Conservation (phyloP, 768 basidiomycete genomes). For the Trametes maxima region DNA sequence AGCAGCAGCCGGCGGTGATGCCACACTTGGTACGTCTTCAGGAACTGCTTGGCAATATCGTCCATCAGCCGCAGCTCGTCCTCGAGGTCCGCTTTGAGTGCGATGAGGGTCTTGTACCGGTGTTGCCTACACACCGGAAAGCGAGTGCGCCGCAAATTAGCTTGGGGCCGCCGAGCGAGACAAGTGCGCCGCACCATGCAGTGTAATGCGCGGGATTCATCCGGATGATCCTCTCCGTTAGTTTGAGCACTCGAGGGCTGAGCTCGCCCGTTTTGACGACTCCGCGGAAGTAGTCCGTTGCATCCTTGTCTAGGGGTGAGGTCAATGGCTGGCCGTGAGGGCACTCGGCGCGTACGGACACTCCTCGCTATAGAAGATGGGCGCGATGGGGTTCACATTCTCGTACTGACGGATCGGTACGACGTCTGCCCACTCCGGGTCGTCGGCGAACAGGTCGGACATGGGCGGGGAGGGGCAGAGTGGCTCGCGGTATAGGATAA, state of each 20-base stretch:
- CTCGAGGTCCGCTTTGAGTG: constrained; percentile 66
- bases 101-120: constrained; percentile 83
- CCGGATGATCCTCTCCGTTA: constrained; percentile 88
- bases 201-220: constrained; percentile 97
- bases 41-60: constrained; percentile 75
- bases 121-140: constrained; percentile 72
- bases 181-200: constrained; percentile 71
- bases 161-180: not conserved
- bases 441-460: constrained; percentile 55
- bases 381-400: constrained; percentile 74
- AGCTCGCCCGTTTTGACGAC: constrained; percentile 78
- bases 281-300: constrained; percentile 89
- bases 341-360: constrained; percentile 45
- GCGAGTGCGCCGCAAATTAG: not conserved
- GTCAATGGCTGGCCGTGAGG: constrained; percentile 9
- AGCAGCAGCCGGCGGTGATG: constrained; percentile 84
- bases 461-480: constrained; percentile 13
- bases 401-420: constrained; percentile 82
- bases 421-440: constrained; percentile 81
- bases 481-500: not conserved
- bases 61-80: constrained; percentile 85
- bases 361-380: constrained; percentile 88
- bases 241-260: constrained; percentile 76
- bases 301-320: constrained; percentile 74
- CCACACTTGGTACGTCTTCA: constrained; percentile 99